Conservation (phyloP, 495 filamentous ascomycete genomes). For the Glonium stellatum region DNA sequence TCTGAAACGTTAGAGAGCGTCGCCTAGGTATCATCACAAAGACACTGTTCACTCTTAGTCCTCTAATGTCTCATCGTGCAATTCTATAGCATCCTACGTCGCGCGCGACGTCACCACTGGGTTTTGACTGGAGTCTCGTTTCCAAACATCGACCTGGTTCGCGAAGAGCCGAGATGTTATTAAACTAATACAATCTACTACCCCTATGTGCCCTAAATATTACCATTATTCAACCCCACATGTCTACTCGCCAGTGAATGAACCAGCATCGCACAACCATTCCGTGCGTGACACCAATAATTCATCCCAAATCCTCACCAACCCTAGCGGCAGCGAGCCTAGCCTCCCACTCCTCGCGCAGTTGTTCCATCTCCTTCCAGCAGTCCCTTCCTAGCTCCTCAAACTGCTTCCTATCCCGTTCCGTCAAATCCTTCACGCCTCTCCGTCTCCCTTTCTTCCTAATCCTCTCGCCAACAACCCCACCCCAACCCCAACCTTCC, state of each 20-base stretch:
- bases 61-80: no score
- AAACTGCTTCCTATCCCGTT: conserved; percentile 61
- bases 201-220: neutral
- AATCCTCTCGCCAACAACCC: conserved; percentile 49
- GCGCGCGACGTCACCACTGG: no score
- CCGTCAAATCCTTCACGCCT: conserved; percentile 51
- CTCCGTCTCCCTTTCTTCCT: conserved; percentile 46
- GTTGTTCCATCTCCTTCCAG: conserved; percentile 79
- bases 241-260: neutral
- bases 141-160: no score
- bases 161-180: no score
- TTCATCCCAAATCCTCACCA: conserved; percentile 5
- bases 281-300: neutral
- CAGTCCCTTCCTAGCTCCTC: conserved; percentile 63
- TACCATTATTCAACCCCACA: neutral
- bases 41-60: no score
- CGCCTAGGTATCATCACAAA: no score
- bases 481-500: conserved; percentile 78
- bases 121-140: no score
- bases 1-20: no score
- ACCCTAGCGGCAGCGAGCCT: conserved; percentile 44
- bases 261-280: neutral
- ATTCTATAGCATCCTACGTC: no score
- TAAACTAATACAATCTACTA: no score
- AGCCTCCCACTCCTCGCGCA: conserved; percentile 72